phyloP scores from a whole-genome alignment of 805 yeast genomes.

The Henningerozyma blattae region DNA sequence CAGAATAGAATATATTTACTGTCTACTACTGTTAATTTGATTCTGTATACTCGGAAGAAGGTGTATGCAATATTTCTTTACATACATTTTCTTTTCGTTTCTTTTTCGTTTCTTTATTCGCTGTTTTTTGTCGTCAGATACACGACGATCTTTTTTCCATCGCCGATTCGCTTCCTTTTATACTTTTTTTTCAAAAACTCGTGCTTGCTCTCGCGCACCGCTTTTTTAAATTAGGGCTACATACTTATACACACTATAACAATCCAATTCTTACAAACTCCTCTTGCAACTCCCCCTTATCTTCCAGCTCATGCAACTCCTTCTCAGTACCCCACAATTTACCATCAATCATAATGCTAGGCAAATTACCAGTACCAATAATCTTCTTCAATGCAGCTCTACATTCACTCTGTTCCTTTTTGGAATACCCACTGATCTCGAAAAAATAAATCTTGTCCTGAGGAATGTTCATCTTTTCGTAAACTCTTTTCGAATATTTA shows the following conservation, averaged over 20 bases:
- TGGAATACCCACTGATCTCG: slow-evolving; percentile 29
- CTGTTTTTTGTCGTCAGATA: too few relatives aligned
- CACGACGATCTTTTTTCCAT: too few relatives aligned
- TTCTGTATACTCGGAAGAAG: too few relatives aligned
- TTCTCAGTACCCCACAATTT: slow-evolving; percentile 24
- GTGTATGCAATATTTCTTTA: too few relatives aligned
- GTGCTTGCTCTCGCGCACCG: too few relatives aligned
- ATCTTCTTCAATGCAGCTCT: slow-evolving; percentile 22
- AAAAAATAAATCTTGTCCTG: slow-evolving; percentile 39
- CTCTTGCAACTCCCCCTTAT: slow-evolving; percentile 11
- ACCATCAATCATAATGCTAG: slow-evolving; percentile 24
- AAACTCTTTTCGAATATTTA: slow-evolving; percentile 45
- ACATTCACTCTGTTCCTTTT: slow-evolving; percentile 20
- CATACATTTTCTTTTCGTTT: too few relatives aligned
- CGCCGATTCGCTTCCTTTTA: too few relatives aligned
- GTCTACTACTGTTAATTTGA: background rate
- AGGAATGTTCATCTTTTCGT: slow-evolving; percentile 40
- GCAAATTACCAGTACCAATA: slow-evolving; percentile 24
- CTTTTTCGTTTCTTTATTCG: too few relatives aligned
- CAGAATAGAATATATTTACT: too few relatives aligned
- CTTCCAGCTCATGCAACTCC: slow-evolving; percentile 21
- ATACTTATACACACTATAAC: too few relatives aligned
- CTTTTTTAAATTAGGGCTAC: too few relatives aligned
- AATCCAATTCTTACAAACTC: slow-evolving; percentile 21
- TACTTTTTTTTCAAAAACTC: too few relatives aligned